Base-by-base conservation (phyloP, 202 grass and related monocot genomes). In the Schoenoplectus triqueter region DNA sequence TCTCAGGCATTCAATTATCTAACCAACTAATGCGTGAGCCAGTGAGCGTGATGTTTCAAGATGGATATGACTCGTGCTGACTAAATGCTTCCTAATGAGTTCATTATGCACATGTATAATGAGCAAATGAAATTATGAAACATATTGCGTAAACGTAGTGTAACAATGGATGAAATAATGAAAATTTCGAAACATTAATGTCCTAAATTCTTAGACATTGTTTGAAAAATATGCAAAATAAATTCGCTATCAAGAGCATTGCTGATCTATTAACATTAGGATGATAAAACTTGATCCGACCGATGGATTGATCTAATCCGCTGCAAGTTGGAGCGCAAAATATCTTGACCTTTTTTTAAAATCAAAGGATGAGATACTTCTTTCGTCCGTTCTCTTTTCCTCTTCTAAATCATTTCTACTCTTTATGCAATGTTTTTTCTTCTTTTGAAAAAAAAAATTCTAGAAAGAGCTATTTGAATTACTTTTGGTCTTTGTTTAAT, bases 191-290 rank as follows among this genome's bases (percentile, higher is more conserved):
- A 31, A 31, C 31, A 31, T 31, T 31, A 31, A 31, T 31, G 31
- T 31, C 31, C 1, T 31, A 31, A 2, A n/a, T 69, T 15, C 13
- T 7, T 69, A 15, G 10, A 57, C 11, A 57, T 57, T 57, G 14
- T 69, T 69, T n/a, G 66, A 46, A 13, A 69, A 45, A 69, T 69
- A 69, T n/a, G 66, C n/a, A 13, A 69, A 45, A 69, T 69, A 69
- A 13, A 69, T 71, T 47, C 10, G 14, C 14, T 47, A 47, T 48
- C 17, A 31, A 0, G 31, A 11, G 10, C 8, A 5, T 39, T 14
- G 21, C 10, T 22, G 9, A 66, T 66, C 10, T 39, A 59, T 15
- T 13, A 59, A 59, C 50, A 10, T 10, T 59, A 15, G 2, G 2
- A 59, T 59, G 2, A 31, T 31, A 31, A 31, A 31, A 31, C 31